Conservation (phyloP, 495 filamentous ascomycete genomes). For the Aspergillus kassunensis region DNA sequence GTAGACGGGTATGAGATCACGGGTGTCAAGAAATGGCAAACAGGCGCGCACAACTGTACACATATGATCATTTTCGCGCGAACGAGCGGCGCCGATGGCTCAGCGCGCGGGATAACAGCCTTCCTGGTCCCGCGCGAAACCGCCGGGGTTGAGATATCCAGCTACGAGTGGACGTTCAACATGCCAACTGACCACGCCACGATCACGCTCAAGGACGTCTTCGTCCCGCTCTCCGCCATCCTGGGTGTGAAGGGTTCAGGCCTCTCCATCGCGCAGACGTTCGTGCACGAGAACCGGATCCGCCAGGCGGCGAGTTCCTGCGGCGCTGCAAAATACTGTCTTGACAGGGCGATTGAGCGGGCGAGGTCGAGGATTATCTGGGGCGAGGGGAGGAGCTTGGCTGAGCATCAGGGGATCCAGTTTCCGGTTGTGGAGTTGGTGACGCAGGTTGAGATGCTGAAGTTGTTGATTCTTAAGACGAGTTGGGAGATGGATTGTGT, state of each 20-base stretch:
- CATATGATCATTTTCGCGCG: conserved; percentile 58
- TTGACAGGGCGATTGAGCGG: conserved; percentile 50
- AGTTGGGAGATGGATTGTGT: conserved; percentile 56
- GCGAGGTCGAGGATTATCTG: conserved; percentile 50
- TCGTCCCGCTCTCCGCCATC: conserved; percentile 44
- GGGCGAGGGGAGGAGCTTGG: conserved; percentile 44
- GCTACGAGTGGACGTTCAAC: conserved; percentile 59
- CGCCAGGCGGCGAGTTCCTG: conserved; percentile 57
- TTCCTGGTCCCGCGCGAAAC: conserved; percentile 50
- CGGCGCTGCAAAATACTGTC: conserved; percentile 53
- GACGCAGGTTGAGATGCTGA: conserved; percentile 58
- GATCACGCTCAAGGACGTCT: conserved; percentile 45
- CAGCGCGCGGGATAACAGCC: conserved; percentile 51
- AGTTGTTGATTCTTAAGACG: conserved; percentile 55
- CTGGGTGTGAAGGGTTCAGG: conserved; percentile 45
- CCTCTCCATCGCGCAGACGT: conserved; percentile 55
- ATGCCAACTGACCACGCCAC: conserved; percentile 61
- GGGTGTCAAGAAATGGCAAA: conserved; percentile 60
- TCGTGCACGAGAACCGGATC: conserved; percentile 60
- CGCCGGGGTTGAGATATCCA: conserved; percentile 43
- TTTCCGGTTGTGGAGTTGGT: conserved; percentile 57
- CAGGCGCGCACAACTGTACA: conserved; percentile 53
- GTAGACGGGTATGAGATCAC: conserved; percentile 45
- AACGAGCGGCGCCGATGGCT: conserved; percentile 43
- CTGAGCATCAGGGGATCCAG: conserved; percentile 56